These are phyloP conservation scores for Gossypium turneri DNA, from an alignment of 345 rosid species.

Conservation along the genomic window DNA sequence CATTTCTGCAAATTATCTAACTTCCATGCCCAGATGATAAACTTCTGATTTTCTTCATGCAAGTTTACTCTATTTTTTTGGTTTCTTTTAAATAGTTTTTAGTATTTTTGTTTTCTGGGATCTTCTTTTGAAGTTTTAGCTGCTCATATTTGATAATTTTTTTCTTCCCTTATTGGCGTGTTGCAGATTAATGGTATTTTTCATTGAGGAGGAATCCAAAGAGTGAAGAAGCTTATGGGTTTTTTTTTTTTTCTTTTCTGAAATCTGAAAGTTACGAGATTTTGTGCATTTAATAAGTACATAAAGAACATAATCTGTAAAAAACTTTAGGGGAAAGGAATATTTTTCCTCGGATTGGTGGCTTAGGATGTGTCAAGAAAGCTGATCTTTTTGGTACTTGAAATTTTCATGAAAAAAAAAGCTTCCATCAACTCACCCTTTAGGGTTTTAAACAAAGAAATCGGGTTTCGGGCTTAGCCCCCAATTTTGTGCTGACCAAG, in stretches of 20 bases:
- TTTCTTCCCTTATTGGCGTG: not conserved
- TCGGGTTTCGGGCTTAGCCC: slow-evolving; percentile 11
- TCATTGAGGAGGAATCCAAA: not conserved
- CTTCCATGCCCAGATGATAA: slow-evolving; percentile 22
- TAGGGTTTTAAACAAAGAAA: slow-evolving; percentile 7
- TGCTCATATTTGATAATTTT: not conserved
- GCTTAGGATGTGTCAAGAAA: slow-evolving; percentile 1
- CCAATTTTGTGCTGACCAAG: not conserved
- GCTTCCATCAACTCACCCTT: not conserved
- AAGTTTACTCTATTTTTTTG: not conserved
- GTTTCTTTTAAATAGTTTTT: not conserved
- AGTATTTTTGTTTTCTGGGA: not conserved
- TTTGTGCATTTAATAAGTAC: not conserved
- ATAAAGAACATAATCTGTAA: not conserved
- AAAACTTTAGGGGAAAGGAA: not conserved
- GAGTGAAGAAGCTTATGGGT: slow-evolving; percentile 8
- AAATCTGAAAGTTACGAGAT: not conserved
- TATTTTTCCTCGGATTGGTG: not conserved
- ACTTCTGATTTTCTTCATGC: slow-evolving; percentile 5
- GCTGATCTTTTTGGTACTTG: not conserved
- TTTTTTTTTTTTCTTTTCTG: not conserved
- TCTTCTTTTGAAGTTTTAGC: slow-evolving; percentile 7
- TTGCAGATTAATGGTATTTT: slow-evolving; percentile 18
- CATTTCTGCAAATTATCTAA: slow-evolving; percentile 16
- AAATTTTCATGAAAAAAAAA: too few relatives aligned